Conservation (phyloP, 2,329 filamentous ascomycete species). For the Esteya vermicola region DNA sequence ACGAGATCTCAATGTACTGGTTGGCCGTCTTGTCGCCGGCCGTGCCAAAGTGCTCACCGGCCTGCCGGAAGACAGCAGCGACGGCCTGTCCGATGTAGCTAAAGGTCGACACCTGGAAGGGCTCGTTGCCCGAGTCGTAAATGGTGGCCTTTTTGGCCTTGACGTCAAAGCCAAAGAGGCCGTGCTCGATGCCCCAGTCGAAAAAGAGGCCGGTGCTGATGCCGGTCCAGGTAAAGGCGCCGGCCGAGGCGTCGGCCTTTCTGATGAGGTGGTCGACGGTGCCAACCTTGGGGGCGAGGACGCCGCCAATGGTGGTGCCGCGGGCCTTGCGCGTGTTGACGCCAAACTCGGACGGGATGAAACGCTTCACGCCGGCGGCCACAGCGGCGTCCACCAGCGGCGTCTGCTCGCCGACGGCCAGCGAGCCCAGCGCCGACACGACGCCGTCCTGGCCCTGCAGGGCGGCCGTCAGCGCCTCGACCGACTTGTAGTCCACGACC, state of each 20-base stretch:
- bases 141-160: conserved; percentile 28
- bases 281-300: conserved; percentile 26
- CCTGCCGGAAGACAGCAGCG: conserved; percentile 13
- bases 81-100: conserved; percentile 15
- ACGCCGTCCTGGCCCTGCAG: conserved; percentile 37
- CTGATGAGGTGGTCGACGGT: conserved; percentile 16
- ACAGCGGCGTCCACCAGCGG: conserved; percentile 12
- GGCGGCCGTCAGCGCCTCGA: conserved; percentile 23
- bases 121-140: conserved; percentile 14
- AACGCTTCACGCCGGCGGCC: conserved; percentile 12
- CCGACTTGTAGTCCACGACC: conserved; percentile 27
- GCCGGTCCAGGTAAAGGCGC: conserved; percentile 15
- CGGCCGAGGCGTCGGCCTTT: conserved; percentile 4
- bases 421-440: conserved; percentile 30
- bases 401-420: conserved; percentile 19
- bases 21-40: conserved; percentile 16
- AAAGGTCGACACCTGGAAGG: conserved; percentile 13
- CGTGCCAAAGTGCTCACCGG: conserved; percentile 7
- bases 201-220: conserved; percentile 17
- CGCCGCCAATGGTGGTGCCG: conserved; percentile 6
- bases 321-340: conserved; percentile 11
- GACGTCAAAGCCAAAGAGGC: conserved; percentile 31
- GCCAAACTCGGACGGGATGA: conserved; percentile 16
- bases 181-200: conserved; percentile 28
- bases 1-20: conserved; percentile 40